phyloP scores from a whole-genome alignment of 2,329 filamentous ascomycete genomes.

The Lasiodiplodia hormozganensis region DNA sequence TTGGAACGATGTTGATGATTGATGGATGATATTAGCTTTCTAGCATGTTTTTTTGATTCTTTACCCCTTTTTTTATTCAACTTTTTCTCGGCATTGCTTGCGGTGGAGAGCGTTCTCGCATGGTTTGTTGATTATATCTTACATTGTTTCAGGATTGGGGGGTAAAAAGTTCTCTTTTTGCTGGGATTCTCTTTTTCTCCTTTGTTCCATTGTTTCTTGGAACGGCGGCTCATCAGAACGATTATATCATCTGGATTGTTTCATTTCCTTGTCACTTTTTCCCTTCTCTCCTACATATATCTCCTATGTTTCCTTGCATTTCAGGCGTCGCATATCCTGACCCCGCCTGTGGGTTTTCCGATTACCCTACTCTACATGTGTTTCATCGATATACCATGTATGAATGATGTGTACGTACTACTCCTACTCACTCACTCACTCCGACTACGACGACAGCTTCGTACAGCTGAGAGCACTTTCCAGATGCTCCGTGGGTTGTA shows the following conservation, averaged over 20 bases:
- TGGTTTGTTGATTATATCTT: background rate
- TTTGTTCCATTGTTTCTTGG: background rate
- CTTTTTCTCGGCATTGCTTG: background rate
- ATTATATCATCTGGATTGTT: background rate
- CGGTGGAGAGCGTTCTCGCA: background rate
- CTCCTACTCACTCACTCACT: background rate
- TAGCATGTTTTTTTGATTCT: background rate
- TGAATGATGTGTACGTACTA: conserved; percentile 22
- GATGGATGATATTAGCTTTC: background rate
- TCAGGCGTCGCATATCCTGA: background rate
- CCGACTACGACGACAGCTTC: background rate
- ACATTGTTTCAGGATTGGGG: background rate
- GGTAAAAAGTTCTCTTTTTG: conserved; percentile 1
- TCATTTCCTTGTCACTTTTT: background rate
- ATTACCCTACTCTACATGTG: conserved; percentile 12
- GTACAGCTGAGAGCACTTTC: background rate
- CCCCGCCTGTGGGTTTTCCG: background rate
- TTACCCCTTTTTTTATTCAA: background rate
- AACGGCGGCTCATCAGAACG: conserved; percentile 4
- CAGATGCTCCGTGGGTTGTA: background rate
- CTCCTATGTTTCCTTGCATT: background rate
- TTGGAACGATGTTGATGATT: background rate
- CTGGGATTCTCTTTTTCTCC: background rate
- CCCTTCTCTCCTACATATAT: background rate
- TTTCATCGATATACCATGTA: conserved; percentile 4